These are phyloP conservation scores for Gyrodon lividus DNA, from an alignment of 768 basidiomycete species.

Conservation along the genomic window DNA sequence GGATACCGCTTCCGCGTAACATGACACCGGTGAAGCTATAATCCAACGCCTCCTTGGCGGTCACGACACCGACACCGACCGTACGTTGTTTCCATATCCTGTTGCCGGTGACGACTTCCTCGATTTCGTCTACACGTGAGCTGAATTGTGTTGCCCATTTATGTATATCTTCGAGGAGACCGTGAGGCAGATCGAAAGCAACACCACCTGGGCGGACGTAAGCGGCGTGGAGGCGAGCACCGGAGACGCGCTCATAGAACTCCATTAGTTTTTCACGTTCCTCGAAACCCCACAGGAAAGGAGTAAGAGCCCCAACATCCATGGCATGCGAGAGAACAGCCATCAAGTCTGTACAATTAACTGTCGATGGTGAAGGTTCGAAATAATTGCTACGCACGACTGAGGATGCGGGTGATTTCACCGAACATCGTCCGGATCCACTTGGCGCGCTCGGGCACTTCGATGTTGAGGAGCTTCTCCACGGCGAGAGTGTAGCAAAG, in stretches of 20 bases:
- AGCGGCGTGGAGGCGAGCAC: constrained; percentile 95
- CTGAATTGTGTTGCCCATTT: constrained; percentile 96
- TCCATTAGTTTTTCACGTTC: constrained; percentile 99
- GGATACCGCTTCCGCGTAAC: constrained; percentile 89
- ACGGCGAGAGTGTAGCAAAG: constrained; percentile 96
- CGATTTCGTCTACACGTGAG: constrained; percentile 91
- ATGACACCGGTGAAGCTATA: constrained; percentile 97
- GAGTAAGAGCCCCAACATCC: constrained; percentile 97
- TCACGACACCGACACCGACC: constrained; percentile 84
- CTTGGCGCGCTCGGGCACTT: constrained; percentile 94
- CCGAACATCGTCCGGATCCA: constrained; percentile 98
- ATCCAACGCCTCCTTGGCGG: constrained; percentile 87
- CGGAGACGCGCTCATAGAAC: constrained; percentile 98
- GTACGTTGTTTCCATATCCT: constrained; percentile 98
- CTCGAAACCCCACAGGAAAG: constrained; percentile 99
- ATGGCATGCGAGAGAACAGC: constrained; percentile 93
- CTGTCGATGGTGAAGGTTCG: not conserved
- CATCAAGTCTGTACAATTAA: constrained; percentile 72
- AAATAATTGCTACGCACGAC: constrained; percentile 55
- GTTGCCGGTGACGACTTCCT: constrained; percentile 97
- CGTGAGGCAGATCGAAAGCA: constrained; percentile 95
- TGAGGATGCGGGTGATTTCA: constrained; percentile 93
- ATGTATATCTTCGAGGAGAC: constrained; percentile 98
- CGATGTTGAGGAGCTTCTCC: constrained; percentile 95
- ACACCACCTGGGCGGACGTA: constrained; percentile 98